Evolutionary conservation across 2,329 filamentous ascomycete genomes (phyloP), one percentile per base, ranked within the genome.

Genomic region (Botrytis cinerea): DNA sequence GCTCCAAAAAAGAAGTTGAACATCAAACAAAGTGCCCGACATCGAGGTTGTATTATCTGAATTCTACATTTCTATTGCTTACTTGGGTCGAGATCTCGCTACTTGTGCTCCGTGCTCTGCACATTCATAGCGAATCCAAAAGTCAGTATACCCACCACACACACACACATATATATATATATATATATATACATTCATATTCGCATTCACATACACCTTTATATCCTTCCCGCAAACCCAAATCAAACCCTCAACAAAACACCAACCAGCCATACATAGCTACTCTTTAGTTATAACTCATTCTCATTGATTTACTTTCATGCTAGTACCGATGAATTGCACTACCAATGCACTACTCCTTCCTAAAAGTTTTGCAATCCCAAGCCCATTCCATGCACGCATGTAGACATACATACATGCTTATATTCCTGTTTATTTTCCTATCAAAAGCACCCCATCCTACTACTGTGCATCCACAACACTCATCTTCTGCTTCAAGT

Each of bases 381-480:
- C 66, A 43, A 57, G 40, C 22, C 25, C 64, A 40, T 28, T 20
- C 48, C 48, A 68, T 68, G 48, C 48, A 28, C 22, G 14, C 66
- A 68, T 20, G n/a, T 25, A 22, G 28, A 46, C 63, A 67, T 38
- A 48, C 63, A 67, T 51, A 54, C 64, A 68, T 40, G 64, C 48
- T 20, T 40, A 68, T 54, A 25, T 68, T 38, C 32, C 64, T 8
- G 25, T n/a, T 35, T 51, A 40, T 68, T 68, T 68, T 28, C 66
- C 66, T 68, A 57, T 68, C 48, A 68, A 70, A 35, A 70, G 43
- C 46, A 40, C 25, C 14, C 59, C 35, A 40, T 61, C 25, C 59
- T 14, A 28, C 70, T 54, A 69, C 35, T 61, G 43, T 43, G 18
- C 25, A 38, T 63, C 35, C 60, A 16, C 8, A 40, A 40, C 59